Conservation (phyloP, 164 flowering plant genomes). For the Malania oleifera region DNA sequence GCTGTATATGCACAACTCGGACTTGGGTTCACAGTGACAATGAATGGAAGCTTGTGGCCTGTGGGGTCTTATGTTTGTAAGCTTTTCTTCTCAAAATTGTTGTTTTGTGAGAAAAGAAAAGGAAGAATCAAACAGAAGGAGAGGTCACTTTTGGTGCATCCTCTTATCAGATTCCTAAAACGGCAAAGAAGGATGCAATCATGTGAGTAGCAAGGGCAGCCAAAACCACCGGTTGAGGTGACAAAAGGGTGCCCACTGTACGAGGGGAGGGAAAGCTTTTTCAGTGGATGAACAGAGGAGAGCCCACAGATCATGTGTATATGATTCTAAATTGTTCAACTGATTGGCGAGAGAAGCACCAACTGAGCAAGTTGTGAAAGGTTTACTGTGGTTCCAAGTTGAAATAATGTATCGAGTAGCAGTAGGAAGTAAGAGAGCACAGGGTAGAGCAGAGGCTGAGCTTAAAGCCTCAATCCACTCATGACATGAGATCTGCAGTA, state of each 20-base stretch:
- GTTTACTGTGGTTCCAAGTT: conserved; percentile 7
- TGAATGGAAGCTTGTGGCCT: conserved; percentile 4
- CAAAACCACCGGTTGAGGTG: conserved; percentile 12
- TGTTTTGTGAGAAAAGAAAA: background rate
- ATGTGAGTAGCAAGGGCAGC: conserved; percentile 15
- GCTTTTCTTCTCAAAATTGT: background rate
- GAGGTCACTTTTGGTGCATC: conserved; percentile 14
- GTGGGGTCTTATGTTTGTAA: conserved; percentile 7
- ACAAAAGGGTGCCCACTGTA: conserved; percentile 18
- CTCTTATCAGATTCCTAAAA: conserved; percentile 17
- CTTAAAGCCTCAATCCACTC: background rate
- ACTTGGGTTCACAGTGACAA: background rate
- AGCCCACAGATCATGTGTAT: conserved; percentile 17
- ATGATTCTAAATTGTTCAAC: conserved; percentile 1
- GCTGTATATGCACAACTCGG: conserved; percentile 7
- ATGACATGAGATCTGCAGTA: conserved; percentile 7
- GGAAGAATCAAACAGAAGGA: conserved; percentile 6
- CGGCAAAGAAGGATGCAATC: conserved; percentile 18
- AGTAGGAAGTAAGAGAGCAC: conserved; percentile 6
- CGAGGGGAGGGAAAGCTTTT: conserved; percentile 14
- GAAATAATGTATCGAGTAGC: conserved; percentile 7
- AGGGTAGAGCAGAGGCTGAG: no score
- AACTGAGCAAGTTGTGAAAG: conserved; percentile 17
- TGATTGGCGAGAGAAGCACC: conserved; percentile 17
- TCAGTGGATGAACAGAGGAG: conserved; percentile 21